Evolutionary conservation across 768 basidiomycete species (phyloP), one percentile per base, ranked within the genome.

Genomic region (Xerocomellus chrysenteron): DNA sequence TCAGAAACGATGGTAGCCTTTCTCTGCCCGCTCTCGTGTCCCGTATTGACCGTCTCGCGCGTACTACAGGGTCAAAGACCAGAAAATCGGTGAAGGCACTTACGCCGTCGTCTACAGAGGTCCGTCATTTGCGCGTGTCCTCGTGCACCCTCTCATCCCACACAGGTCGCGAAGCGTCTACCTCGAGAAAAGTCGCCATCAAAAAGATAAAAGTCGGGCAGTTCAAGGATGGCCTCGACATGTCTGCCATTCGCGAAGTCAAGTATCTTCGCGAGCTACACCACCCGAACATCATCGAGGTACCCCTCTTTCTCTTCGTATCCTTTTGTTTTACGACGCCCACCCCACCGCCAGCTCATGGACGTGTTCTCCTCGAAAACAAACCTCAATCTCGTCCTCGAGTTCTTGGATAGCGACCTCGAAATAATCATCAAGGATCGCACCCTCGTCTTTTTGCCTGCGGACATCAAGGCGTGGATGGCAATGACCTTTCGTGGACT

Each of bases 391-490:
- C 87, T 99, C 32, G 97, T 99, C 35, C 82, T 99, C 12, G 97
- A 99, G 69, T 98, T 94, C 73, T 80, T 98, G 51, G 92, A 96
- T 63, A 94, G 91, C 28, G 97, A 99, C 74, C 80, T 99, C 33
- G 97, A 99, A 75, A 92, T 92, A 72, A 87, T 98, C 64, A 98
- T 99, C 72, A 94, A 93, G 67, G 95, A 99, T 73, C 82, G 92
- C 42, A 80, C 87, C 2, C 85, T 97, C 54, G 90, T 98, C 24
- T 98, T 99, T 70, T 79, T 94, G 33, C 90, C 92, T 4, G 92
- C 92, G 1, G 97, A 99, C 71, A 94, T 98, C 76, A 99, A 99
- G 73, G 88, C 90, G 60, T 99, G 97, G 96, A 92, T 97, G 84
- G 90, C 92, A 12, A 98, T 98, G 97, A 94, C 91, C 0, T 86